Evolutionary conservation across 176 grass and related monocot species (phyloP).

Genomic region (Triticum timopheevii): DNA sequence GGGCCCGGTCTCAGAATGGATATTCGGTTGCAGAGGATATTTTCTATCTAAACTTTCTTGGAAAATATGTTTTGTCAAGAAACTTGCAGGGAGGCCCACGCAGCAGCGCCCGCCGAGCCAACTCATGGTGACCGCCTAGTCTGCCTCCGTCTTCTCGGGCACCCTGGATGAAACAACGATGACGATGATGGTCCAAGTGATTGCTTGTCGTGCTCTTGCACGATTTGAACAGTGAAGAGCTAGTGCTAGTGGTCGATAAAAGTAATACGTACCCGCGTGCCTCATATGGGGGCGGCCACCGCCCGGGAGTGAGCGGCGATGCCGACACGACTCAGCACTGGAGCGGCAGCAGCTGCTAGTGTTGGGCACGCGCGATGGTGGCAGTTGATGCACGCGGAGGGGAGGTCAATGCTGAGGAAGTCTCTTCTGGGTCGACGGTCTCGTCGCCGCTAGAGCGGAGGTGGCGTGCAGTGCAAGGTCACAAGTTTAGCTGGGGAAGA

Average conservation of each 20-base stretch:
- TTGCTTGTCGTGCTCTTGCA: no score
- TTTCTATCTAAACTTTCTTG: no score
- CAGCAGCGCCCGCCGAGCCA: conserved; percentile 77
- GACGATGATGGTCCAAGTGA: background rate
- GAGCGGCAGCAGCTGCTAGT: background rate
- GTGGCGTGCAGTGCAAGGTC: background rate
- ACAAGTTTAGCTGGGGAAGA: background rate
- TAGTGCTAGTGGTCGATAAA: background rate
- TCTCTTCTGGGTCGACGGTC: background rate
- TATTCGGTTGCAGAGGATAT: no score
- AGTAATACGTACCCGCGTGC: background rate
- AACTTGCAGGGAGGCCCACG: conserved; percentile 63
- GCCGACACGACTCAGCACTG: background rate
- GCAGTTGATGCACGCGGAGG: background rate
- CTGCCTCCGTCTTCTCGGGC: conserved; percentile 65
- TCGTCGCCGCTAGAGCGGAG: background rate
- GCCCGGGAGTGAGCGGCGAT: background rate
- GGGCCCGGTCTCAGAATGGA: no score
- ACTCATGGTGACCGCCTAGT: conserved; percentile 82
- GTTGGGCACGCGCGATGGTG: background rate
- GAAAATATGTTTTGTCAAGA: no score
- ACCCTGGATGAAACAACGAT: background rate
- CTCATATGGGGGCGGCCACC: background rate
- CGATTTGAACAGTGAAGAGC: background rate
- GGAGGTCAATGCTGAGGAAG: conserved; percentile 26